Conservation (phyloP, 2,329 filamentous ascomycete genomes). For the Hypoxylon rubiginosum region DNA sequence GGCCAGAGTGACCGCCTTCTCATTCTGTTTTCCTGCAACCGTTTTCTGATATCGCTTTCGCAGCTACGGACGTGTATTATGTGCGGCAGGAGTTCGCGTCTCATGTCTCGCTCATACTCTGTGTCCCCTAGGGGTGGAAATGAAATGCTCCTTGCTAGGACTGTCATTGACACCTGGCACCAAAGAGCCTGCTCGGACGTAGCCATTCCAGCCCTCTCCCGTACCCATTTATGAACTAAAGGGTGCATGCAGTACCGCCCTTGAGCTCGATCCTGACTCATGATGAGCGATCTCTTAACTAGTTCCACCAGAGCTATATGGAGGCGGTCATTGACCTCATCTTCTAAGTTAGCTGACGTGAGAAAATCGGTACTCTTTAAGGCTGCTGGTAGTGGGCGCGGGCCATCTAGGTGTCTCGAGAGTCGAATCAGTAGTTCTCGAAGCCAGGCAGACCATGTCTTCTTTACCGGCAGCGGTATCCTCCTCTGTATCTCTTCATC, state of each 20-base stretch:
- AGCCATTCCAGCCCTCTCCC: slow-evolving; percentile 19
- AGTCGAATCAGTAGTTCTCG: slow-evolving; percentile 2
- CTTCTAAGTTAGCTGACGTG: neutral
- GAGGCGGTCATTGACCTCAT: slow-evolving; percentile 11
- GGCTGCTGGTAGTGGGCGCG: neutral
- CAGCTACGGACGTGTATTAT: slow-evolving; percentile 20
- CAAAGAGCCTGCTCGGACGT: slow-evolving; percentile 20
- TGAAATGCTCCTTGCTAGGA: slow-evolving; percentile 16
- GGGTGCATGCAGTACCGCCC: slow-evolving; percentile 33
- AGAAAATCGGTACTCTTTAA: slow-evolving; percentile 11
- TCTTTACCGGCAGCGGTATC: neutral
- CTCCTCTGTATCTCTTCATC: neutral
- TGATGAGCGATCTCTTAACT: slow-evolving; percentile 14
- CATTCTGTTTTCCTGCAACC: slow-evolving; percentile 10
- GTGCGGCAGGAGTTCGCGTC: slow-evolving; percentile 29
- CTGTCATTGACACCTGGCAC: slow-evolving; percentile 31
- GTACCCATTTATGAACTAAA: slow-evolving; percentile 35
- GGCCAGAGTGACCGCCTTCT: slow-evolving; percentile 5
- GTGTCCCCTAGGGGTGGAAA: slow-evolving; percentile 16
- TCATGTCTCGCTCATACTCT: slow-evolving; percentile 19
- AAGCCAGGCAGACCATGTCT: slow-evolving; percentile 4
- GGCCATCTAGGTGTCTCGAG: slow-evolving; percentile 1
- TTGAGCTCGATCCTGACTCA: slow-evolving; percentile 1
- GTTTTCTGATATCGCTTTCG: neutral
- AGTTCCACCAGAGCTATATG: slow-evolving; percentile 12